Evolutionary conservation across 768 basidiomycete species (phyloP), one percentile per base, ranked within the genome.

Genomic region (Polyporus arcularius): DNA sequence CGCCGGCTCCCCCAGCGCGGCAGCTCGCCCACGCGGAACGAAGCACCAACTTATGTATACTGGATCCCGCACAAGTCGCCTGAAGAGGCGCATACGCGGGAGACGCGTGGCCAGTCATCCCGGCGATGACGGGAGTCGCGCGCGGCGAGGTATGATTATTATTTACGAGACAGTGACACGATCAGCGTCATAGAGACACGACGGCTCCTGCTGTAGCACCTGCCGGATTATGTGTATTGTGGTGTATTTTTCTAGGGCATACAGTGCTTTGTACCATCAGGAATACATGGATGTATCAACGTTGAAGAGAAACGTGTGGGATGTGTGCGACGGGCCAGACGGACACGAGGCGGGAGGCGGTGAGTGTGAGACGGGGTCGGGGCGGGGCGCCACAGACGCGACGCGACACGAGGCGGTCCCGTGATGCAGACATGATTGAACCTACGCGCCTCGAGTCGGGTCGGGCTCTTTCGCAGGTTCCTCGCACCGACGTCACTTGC

Each of bases 51-150:
- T 28, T 68, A 70, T 61, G 70, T 71, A 26, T 70, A 67, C 64
- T 66, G 66, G 68, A 70, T 68, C 48, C 68, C 67, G 53, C 70
- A 71, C 65, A 66, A 65, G 53, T 26, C 57, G 43, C 70, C 68
- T n/a, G 67, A 68, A 41, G 60, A 64, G 59, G 69, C 68, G 57
- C 67, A 66, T 59, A 62, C 65, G 53, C 64, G 62, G 39, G 67
- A 69, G n/a, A 42, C 67, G 57, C 65, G 78, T 21, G 57, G 57
- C 45, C 31, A 40, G 42, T 78, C 80, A 69, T 72, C 77, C 75
- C 68, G 79, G 78, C 74, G 79, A 75, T 78, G 76, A 80, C 57
- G 65, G 56, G 55, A 38, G 16, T 57, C 45, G 60, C 53, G 55
- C 39, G 12, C 21, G 16, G 38, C 38, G 55, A 52, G 45, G 40